Base-by-base conservation (phyloP, 1,284 basidiomycete genomes). In the Cryptococcus wingfieldii region DNA sequence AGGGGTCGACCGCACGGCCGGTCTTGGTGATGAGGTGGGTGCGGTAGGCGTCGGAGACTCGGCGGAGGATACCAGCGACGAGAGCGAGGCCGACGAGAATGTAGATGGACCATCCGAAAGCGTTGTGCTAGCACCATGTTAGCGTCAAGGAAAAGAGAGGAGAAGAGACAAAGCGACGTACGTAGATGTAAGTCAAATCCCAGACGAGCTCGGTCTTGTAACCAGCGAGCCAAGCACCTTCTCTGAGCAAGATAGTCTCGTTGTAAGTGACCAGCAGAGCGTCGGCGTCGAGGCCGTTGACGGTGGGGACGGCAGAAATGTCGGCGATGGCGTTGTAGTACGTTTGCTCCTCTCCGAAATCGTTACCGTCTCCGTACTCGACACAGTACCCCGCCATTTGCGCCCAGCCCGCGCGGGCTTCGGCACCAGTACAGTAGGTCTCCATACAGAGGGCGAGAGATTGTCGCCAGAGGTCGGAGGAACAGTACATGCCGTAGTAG, bases 101-200 rank as follows among this genome's bases (percentile, higher is more conserved):
- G 44, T 66, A 68, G 38, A 66, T 55, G 31, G 51, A 38, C 54
- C 50, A 54, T 3, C 68, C 68, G 38, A 63, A 69, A 2, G 56
- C 52, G 45, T 66, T 56, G 51, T 68, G 64, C 51, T 65, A 56
- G 18, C 16, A 5, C n/a, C 12, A 18, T 8, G 48, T 50, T 31
- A 37, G 41, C 25, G 12, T 49, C 19, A 23, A 8, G 5, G 8
- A 14, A 16, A 25, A 18, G 28, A 43, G n/a, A 19, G 14, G 25
- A 14, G n/a, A 7, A 57, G 41, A n/a, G 41, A 23, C 23, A 23
- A 2, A 23, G 23, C 2, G 23, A 23, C 59, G 46, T 42, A 63
- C 62, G 42, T 54, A 53, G 14, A 37, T 57, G 52, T 42, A 47
- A 19, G 54, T 56, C 10, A 27, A 28, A 8, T 51, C 49, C 61